A percentile compares a stretch with the other conserved stretches of the same genome.
phyloP scores from a whole-genome alignment of 2,329 filamentous ascomycete species.

The Hypoxylon sp. region DNA sequence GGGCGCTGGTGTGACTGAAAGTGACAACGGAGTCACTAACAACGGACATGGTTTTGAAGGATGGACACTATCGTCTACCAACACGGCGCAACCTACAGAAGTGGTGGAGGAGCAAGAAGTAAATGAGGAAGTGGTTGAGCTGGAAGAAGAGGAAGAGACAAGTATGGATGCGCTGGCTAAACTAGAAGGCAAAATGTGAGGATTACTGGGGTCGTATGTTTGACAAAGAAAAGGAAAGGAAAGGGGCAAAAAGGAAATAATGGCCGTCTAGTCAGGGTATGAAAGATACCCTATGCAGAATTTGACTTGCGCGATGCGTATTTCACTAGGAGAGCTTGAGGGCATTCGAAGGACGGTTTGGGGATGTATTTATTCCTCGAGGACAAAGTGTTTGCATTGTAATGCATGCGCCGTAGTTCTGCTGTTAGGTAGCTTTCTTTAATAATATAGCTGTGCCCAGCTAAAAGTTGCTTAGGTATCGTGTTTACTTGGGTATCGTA shows the following conservation, averaged over 20 bases:
- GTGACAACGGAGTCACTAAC: slow-evolving; percentile 1
- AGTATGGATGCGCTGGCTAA: slow-evolving; percentile 49
- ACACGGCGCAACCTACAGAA: slow-evolving; percentile 57
- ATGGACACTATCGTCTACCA: neutral
- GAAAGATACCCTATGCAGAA: neutral
- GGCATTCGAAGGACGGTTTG: neutral
- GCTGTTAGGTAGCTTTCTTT: neutral
- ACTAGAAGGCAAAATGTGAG: slow-evolving; percentile 1
- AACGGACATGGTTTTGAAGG: neutral
- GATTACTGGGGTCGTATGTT: neutral
- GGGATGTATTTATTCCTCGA: neutral
- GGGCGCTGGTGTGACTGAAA: slow-evolving; percentile 32
- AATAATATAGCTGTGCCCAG: neutral
- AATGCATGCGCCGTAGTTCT: neutral
- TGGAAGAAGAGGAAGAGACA: slow-evolving; percentile 55
- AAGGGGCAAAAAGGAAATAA: neutral
- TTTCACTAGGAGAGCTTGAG: neutral
- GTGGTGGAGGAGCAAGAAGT: slow-evolving; percentile 59
- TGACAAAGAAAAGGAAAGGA: neutral
- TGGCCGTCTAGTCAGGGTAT: neutral
- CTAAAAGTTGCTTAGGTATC: too few species aligned
- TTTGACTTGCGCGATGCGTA: neutral
- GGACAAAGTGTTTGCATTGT: neutral
- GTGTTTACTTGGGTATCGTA: too few species aligned
- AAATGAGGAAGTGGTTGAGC: slow-evolving; percentile 60